These are phyloP conservation scores for Polyporus tsugae DNA, from an alignment of 1,284 basidiomycete genomes.

Conservation along the genomic window DNA sequence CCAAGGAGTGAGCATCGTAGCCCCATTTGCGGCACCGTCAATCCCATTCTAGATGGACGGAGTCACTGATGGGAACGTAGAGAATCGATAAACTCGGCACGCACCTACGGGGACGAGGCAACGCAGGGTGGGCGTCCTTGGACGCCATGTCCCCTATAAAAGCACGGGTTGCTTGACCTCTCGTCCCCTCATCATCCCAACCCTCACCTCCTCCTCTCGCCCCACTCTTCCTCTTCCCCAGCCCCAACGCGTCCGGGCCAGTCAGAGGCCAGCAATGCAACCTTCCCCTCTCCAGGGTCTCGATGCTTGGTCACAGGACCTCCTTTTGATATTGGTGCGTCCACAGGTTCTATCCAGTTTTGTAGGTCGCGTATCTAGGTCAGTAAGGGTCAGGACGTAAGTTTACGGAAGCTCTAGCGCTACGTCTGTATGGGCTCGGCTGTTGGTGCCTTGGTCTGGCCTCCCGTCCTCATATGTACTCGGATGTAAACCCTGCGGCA, in stretches of 20 bases:
- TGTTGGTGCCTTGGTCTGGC: constrained; percentile 29
- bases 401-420: not conserved
- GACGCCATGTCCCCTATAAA: not conserved
- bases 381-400: not conserved
- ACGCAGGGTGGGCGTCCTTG: not conserved
- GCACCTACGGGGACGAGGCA: not conserved
- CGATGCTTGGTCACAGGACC: not conserved
- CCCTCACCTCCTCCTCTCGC: not conserved
- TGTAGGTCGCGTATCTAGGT: not conserved
- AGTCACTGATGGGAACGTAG: not conserved
- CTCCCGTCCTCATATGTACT: constrained; percentile 39
- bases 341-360: not conserved
- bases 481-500: constrained; percentile 31
- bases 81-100: constrained; percentile 2
- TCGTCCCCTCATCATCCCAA: not conserved
- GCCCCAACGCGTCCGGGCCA: not conserved
- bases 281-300: not conserved
- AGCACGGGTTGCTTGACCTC: not conserved
- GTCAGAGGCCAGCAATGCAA: not conserved
- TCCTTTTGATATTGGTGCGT: not conserved
- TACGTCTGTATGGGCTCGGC: constrained; percentile 14
- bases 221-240: not conserved
- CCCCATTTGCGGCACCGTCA: not conserved
- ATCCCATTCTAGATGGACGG: not conserved
- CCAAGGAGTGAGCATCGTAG: not conserved